Evolutionary conservation across 176 grass and related monocot species (phyloP).

Genomic region (Carex littledalei): DNA sequence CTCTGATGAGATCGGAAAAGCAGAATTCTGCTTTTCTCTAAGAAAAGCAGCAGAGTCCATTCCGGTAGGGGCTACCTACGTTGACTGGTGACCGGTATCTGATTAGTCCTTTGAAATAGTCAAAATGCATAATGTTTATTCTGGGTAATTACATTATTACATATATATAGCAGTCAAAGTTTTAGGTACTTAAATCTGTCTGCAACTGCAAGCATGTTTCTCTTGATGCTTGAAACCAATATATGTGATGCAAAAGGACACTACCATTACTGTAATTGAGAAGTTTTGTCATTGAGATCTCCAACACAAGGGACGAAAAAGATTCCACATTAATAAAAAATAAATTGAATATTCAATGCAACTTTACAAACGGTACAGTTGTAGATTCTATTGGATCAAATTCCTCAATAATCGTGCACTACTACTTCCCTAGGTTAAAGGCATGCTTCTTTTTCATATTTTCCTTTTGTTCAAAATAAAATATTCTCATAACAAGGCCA

Average conservation of each 20-base stretch:
- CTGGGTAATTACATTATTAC: not conserved
- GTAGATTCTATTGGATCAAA: constrained; percentile 11
- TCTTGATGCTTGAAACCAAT: not conserved
- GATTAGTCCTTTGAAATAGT: not conserved
- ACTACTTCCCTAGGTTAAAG: not conserved
- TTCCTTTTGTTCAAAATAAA: not conserved
- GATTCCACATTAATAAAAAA: not conserved
- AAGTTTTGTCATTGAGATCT: constrained; percentile 13
- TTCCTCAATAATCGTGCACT: constrained; percentile 9
- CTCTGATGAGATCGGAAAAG: no score
- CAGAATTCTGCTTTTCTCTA: no score
- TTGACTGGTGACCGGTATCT: not conserved
- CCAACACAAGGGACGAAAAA: constrained; percentile 11
- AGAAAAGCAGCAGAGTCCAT: no score
- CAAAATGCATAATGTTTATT: not conserved
- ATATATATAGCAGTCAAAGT: not conserved
- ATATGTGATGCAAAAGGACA: not conserved
- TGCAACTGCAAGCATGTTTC: not conserved
- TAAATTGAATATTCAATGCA: constrained; percentile 24
- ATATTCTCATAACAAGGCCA: not conserved
- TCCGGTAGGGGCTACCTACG: not conserved
- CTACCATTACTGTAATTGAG: not conserved
- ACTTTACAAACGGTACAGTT: constrained; percentile 11
- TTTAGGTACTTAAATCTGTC: not conserved
- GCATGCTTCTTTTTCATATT: not conserved